Evolutionary conservation across 192 early-diverging fungal genomes (phyloP).

Genomic region (Allomyces javanicus): DNA sequence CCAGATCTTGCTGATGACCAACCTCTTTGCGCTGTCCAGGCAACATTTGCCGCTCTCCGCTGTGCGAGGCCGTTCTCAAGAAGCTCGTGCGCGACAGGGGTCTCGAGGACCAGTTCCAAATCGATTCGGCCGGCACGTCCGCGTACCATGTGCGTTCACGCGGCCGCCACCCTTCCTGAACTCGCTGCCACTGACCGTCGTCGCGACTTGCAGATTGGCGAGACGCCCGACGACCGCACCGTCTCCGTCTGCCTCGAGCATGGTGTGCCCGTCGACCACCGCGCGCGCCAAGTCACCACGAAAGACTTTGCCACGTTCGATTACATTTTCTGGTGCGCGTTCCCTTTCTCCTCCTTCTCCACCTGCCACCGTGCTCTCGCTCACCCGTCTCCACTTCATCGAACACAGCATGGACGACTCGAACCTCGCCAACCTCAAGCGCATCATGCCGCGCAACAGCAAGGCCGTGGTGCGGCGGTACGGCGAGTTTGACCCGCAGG

Average conservation of each 20-base stretch:
- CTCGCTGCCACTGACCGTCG: neutral
- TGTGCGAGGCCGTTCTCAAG: neutral
- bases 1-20: too few species aligned
- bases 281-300: neutral
- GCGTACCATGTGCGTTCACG: neutral
- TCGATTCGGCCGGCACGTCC: neutral
- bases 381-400: too few species aligned
- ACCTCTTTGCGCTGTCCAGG: too few species aligned
- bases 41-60: neutral
- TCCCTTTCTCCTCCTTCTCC: neutral
- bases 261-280: neutral
- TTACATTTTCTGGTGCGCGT: neutral
- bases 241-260: neutral
- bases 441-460: neutral
- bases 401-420: neutral
- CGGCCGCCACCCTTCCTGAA: too few species aligned
- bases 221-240: neutral
- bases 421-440: neutral
- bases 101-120: neutral
- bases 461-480: neutral
- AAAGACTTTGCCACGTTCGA: neutral
- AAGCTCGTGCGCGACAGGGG: neutral
- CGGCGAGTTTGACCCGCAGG: neutral
- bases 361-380: too few species aligned
- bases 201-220: neutral